A percentile compares a stretch with the other conserved stretches of the same genome.
Conservation (phyloP, 2,329 filamentous ascomycete genomes). For the Macrophomina pseudophaseolina region DNA sequence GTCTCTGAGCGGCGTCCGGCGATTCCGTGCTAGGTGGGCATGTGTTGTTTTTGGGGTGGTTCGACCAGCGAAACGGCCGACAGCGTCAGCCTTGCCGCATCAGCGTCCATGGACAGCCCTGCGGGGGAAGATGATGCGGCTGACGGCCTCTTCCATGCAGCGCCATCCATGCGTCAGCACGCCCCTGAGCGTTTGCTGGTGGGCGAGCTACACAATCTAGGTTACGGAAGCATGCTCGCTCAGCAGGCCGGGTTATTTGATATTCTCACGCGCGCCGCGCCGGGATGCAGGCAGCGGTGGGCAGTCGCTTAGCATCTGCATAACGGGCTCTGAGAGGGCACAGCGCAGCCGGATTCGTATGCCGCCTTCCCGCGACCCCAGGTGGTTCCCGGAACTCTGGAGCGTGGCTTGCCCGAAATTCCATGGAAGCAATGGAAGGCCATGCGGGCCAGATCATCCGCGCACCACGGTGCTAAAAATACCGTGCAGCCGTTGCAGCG, state of each 20-base stretch:
- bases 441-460: conserved; percentile 22
- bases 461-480: conserved; percentile 13
- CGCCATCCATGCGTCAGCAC: background rate
- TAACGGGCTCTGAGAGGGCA: conserved; percentile 2
- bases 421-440: conserved; percentile 23
- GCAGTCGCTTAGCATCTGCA: conserved; percentile 18
- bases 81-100: conserved; percentile 6
- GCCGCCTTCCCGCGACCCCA: conserved; percentile 4
- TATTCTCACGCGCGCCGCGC: conserved; percentile 13
- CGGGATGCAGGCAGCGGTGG: conserved; percentile 11
- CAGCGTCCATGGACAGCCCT: conserved; percentile 3
- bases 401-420: conserved; percentile 17
- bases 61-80: conserved; percentile 12
- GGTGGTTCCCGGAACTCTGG: conserved; percentile 3
- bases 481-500: conserved; percentile 19
- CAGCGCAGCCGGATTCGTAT: background rate
- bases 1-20: conserved; percentile 12
- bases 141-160: conserved; percentile 18
- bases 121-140: conserved; percentile 3
- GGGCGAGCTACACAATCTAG: background rate
- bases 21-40: conserved; percentile 9
- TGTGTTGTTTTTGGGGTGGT: conserved; percentile 6
- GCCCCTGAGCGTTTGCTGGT: conserved; percentile 7
- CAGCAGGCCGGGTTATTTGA: conserved; percentile 17
- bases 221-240: conserved; percentile 8